Base-by-base conservation (phyloP, 192 early-diverging fungal species). In the Gaertneriomyces semiglobifer region DNA sequence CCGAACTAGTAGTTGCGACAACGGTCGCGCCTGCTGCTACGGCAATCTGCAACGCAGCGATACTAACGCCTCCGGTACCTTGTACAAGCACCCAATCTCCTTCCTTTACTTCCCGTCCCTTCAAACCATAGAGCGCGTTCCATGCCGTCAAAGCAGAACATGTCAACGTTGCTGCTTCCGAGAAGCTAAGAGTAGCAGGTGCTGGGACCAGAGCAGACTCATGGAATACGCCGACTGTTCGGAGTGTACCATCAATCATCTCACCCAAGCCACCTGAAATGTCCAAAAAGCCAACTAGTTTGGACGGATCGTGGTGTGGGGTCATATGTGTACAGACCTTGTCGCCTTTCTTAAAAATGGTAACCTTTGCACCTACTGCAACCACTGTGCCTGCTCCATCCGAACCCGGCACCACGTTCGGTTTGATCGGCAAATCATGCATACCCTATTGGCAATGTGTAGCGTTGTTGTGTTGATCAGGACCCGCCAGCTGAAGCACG, bases 361-460 rank as follows among this genome's bases (percentile, higher is more conserved):
- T 11, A 33, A 58, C 56, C 5, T 8, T 33, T 58, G n/a, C 56
- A 58, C 56, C 56, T 5, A 58, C 38, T 58, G n/a, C 56, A 14
- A 58, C 56, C 5, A 58, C 38, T 14, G n/a, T 33, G 16, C 56
- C 56, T 14, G 56, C 56, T 6, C 18, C 56, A 38, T 58, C 56
- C 16, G 18, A 20, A 33, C 56, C n/a, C 14, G 56, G 56, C n/a
- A 58, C 33, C 16, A 58, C 16, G n/a, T 33, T 14, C n/a, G 16
- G 18, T 58, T 38, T 33, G 20, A 57, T n/a, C 48, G 48, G 48
- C 12, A 50, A 52, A 18, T 52, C 50, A 52, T 6, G 50, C n/a
- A n/a, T 52, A 6, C n/a, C 3, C 20, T 20, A 5, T 52, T 52
- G 50, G n/a, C n/a, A 52, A 52, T 33, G 25, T 33, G 25, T 33